phyloP scores from a whole-genome alignment of 495 filamentous ascomycete species.

The Penicillium maclennaniae region DNA sequence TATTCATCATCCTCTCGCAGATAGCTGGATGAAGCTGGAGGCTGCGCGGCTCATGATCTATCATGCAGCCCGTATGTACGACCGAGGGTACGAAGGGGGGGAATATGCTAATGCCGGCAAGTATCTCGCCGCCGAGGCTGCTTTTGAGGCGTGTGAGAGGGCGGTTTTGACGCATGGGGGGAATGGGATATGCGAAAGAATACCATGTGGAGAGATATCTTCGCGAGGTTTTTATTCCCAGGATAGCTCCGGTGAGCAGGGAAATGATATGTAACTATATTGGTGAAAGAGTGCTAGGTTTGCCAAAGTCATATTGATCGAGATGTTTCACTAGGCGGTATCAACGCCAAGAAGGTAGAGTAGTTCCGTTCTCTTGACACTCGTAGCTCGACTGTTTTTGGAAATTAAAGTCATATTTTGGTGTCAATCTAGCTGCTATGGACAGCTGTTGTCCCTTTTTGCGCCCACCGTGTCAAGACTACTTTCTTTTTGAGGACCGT shows the following conservation, averaged over 20 bases:
- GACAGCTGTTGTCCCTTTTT: no score
- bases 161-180: conserved; percentile 62
- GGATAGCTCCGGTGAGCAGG: conserved; percentile 69
- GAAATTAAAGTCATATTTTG: no score
- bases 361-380: no score
- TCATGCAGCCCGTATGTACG: conserved; percentile 70
- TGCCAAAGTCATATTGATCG: conserved; percentile 45
- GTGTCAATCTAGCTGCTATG: no score
- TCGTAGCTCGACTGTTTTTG: no score
- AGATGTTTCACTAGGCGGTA: no score
- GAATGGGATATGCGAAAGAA: conserved; percentile 75
- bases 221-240: conserved; percentile 66
- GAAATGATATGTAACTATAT: conserved; percentile 81
- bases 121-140: conserved; percentile 74
- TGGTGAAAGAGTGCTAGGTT: conserved; percentile 59
- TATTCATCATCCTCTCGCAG: conserved; percentile 68
- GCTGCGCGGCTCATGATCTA: conserved; percentile 73
- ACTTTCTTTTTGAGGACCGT: no score
- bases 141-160: conserved; percentile 67
- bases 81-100: conserved; percentile 31
- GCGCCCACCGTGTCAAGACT: no score
- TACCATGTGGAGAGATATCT: conserved; percentile 76
- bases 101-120: conserved; percentile 43
- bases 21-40: conserved; percentile 72
- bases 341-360: no score